Evolutionary conservation across 2,329 filamentous ascomycete species (phyloP), one percentile per base, ranked within the genome.

Genomic region (Samsoniella hepiali): DNA sequence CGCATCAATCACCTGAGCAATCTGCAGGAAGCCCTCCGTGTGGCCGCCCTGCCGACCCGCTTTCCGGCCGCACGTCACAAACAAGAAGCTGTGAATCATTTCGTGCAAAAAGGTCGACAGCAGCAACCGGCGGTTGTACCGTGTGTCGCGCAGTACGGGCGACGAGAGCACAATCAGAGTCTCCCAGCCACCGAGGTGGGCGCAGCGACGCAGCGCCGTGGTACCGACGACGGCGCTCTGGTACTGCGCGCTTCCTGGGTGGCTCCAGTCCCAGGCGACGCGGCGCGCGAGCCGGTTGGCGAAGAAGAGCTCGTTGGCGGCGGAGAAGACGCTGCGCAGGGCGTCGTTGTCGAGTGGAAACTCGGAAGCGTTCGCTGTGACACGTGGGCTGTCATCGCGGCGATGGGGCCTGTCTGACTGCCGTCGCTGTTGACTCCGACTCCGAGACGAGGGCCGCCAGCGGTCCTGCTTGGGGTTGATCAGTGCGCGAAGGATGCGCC

Each of bases 91-190:
- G 73, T 89, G 86, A 55, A 89, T 86, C 68, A 88, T 81, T 73
- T 89, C 87, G 69, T 89, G 87, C 54, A 89, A 69, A 66, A 89
- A 88, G 0, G 86, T 87, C 7, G 84, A 85, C 56, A 89, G 86
- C 62, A 89, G 78, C 17, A 89, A 77, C 7, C 84, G 78, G 5
- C 86, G 76, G 70, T 85, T 86, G 72, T 86, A 89, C 56, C 76
- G 78, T 15, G 73, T 78, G 66, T 83, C 78, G 45, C 76, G 77
- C n/a, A 88, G 78, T 15, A 88, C 85, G 0, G 84, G 82, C 2
- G 79, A 78, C 4, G 85, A 88, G 13, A 89, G 75, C 5, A 87
- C 81, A 57, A 89, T 86, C 32, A 87, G 76, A 1, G 86, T 88
- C 72, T 89, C 86, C 69, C 82, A 87, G 11, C 85, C 85, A 31